These are phyloP conservation scores for Claviceps pusilla DNA, from an alignment of 2,329 filamentous ascomycete genomes.

Conservation along the genomic window DNA sequence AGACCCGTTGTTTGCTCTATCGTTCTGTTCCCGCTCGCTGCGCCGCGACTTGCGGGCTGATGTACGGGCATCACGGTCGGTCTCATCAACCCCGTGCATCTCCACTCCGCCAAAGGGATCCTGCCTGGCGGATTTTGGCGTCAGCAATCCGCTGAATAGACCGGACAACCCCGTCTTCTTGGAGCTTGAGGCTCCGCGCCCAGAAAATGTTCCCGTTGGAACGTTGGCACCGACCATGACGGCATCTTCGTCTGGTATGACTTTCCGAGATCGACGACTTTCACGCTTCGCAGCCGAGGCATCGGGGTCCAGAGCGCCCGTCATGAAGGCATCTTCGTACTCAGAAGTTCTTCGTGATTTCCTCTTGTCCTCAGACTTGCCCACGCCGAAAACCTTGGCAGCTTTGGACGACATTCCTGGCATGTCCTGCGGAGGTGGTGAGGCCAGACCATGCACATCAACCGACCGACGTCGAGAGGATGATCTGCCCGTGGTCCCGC, in stretches of 20 bases:
- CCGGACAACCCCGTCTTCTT: constrained; percentile 42
- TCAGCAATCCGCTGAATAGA: constrained; percentile 46
- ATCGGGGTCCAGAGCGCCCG: constrained; percentile 26
- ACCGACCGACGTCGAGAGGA: constrained; percentile 57
- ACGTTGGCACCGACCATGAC: constrained; percentile 22
- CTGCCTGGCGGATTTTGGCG: constrained; percentile 27
- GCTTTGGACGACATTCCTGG: constrained; percentile 58
- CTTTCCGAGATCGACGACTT: constrained; percentile 19
- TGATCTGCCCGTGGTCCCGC: constrained; percentile 37
- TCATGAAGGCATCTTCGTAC: constrained; percentile 38
- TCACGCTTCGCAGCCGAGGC: constrained; percentile 15
- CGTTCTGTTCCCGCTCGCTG: constrained; percentile 33
- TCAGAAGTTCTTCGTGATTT: constrained; percentile 31
- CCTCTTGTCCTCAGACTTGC: constrained; percentile 25
- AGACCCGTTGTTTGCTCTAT: constrained; percentile 31
- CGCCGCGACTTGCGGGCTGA: constrained; percentile 47
- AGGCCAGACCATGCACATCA: constrained; percentile 50
- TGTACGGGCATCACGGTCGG: constrained; percentile 45
- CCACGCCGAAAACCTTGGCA: constrained; percentile 56
- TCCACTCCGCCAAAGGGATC: constrained; percentile 37
- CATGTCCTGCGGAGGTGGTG: constrained; percentile 56
- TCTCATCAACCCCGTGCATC: constrained; percentile 29
- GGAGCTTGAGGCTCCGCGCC: constrained; percentile 22
- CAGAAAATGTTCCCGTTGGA: constrained; percentile 18
- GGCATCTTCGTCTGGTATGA: constrained; percentile 23